Evolutionary conservation across 768 basidiomycete species (phyloP), one percentile per base, ranked within the genome.

Genomic region (Suillus subluteus): DNA sequence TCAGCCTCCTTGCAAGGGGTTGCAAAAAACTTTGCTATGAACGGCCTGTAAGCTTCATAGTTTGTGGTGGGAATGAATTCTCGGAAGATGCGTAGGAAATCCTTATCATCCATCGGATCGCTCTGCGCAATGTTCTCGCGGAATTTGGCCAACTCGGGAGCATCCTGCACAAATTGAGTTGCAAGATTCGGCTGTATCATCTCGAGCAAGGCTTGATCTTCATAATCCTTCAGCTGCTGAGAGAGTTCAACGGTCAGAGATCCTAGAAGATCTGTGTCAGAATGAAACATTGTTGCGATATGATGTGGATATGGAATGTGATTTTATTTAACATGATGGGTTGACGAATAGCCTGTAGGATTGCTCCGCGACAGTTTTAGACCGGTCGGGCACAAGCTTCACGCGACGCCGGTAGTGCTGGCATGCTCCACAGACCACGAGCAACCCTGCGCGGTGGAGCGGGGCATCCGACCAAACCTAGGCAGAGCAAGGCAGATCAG

Each of bases 31-130:
- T 44, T 66, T 55, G 46, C 40, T 56, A 74, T 7, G 21, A 71
- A 75, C 1, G 73, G 73, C 40, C 68, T 66, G 62, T 71, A 74
- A 26, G 70, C 23, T 35, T 73, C 73, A 15, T 74, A 74, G 26
- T 30, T 44, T 3, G 72, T 74, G 41, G 72, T 44, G 32, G 74
- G 74, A 43, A 74, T 40, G 37, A 54, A 66, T 40, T 59, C 62
- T 35, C 71, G 67, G 65, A 68, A 74, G 44, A 23, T 52, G 55
- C 68, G 61, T 37, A 73, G n/a, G 54, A 74, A 67, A 2, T 62
- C 43, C n/a, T 8, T 35, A 43, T 65, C 59, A 15, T 61, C 56
- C 58, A 37, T 58, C 7, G 58, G 26, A 35, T 38, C 15, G 13
- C 16, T 58, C 15, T 58, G 58, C 15, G 37, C n/a, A 3, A 66